Base-by-base conservation (phyloP, 257 asterid genomes). In the Gentiana dahurica region DNA sequence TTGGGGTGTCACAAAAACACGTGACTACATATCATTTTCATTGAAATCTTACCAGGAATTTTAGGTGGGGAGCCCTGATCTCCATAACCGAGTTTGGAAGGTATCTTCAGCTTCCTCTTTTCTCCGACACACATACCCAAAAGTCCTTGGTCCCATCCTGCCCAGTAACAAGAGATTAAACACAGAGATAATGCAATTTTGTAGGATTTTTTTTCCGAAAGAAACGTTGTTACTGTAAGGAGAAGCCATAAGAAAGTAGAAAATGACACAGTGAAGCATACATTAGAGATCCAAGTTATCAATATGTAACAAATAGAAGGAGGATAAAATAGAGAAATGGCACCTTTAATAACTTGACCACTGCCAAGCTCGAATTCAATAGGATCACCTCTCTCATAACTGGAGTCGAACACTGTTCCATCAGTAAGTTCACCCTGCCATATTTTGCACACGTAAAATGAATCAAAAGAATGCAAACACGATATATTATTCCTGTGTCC, bases 91-190 rank as follows among this genome's bases (percentile, higher is more conserved):
- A 88, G 95, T 75, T 85, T 88, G 51, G 99, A 71, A 41, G 99
- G 99, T 53, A 92, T 92, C 67, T 81, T 83, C 84, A 88, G 71
- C 81, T 88, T 92, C 43, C 99, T 68, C 76, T 85, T 88, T 83
- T 92, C 99, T 38, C 97, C 97, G 54, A 92, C 72, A 72, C 99
- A 92, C 94, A 87, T 87, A 49, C 97, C 95, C 15, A 89, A 64
- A 33, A 92, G 67, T 50, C 97, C 99, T 75, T 88, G 99, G 77
- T 92, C 99, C 99, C 99, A 92, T 73, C 99, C 99, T 92, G 88
- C 69, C n/a, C 69, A 55, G 38, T 12, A 54, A 7, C 10, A 61
- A 41, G 34, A 5, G 5, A 49, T 24, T 24, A 24, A 24, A 24
- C 24, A 65, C 36, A 52, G 37, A 39, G 24, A 46, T 24, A 36